Evolutionary conservation across 495 filamentous ascomycete genomes (phyloP).

Genomic region (Tuber microsphaerosporum): DNA sequence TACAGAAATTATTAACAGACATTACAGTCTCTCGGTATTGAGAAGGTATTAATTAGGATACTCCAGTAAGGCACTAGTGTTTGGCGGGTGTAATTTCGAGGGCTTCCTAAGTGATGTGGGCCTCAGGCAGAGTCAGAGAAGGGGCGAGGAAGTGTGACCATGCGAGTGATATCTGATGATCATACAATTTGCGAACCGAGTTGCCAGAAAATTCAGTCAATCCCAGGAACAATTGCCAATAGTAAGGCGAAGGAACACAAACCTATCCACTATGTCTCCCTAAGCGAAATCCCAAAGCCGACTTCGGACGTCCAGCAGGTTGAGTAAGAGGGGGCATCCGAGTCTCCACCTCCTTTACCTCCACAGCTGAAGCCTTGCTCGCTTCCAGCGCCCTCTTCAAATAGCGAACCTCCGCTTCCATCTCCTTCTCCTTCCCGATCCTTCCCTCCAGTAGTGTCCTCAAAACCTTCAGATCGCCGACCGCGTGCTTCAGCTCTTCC

Average conservation of each 20-base stretch:
- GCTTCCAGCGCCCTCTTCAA: constrained; percentile 12
- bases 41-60: background rate
- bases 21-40: background rate
- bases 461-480: background rate
- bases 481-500: background rate
- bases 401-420: constrained; percentile 5
- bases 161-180: background rate
- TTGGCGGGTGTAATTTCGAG: background rate
- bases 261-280: background rate
- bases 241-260: background rate
- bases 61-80: background rate
- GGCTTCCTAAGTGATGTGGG: background rate
- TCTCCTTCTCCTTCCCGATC: background rate
- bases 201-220: background rate
- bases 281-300: background rate
- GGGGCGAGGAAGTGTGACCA: background rate
- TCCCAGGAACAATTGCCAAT: background rate
- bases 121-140: background rate
- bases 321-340: background rate
- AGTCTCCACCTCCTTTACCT: background rate
- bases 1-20: background rate
- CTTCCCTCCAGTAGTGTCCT: constrained; percentile 3
- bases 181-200: background rate
- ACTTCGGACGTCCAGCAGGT: background rate
- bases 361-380: background rate